Percentiles rank a stretch among this genome's conserved stretches.
Conservation (phyloP, 2,329 filamentous ascomycete genomes). For the Pestalotiopsis sp. region DNA sequence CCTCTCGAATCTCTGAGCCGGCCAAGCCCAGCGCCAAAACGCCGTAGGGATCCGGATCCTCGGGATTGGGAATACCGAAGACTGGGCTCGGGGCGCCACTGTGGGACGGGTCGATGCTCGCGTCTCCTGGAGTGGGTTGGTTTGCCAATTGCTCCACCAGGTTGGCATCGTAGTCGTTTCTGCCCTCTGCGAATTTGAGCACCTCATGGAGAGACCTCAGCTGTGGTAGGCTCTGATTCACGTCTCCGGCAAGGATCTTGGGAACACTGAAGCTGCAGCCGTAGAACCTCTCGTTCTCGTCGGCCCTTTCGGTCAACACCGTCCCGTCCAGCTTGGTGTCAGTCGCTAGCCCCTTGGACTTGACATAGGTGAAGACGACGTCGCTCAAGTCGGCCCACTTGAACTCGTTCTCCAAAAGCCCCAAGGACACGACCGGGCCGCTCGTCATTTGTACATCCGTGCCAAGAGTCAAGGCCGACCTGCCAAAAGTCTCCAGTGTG, state of each 20-base stretch:
- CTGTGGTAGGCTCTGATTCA: conserved; percentile 56
- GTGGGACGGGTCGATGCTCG: conserved; percentile 51
- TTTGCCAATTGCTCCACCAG: conserved; percentile 65
- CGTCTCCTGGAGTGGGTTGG: conserved; percentile 77
- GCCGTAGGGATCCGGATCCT: conserved; percentile 91
- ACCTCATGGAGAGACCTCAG: conserved; percentile 72
- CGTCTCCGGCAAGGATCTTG: conserved; percentile 59
- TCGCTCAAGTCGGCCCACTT: conserved; percentile 55
- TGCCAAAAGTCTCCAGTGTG: conserved; percentile 82
- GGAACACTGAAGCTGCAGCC: conserved; percentile 50
- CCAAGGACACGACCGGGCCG: conserved; percentile 69
- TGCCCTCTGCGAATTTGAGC: conserved; percentile 84
- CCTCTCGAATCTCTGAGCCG: conserved; percentile 86
- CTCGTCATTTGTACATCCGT: conserved; percentile 76
- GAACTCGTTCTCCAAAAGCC: conserved; percentile 52
- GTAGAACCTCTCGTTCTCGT: conserved; percentile 65
- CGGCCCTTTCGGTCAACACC: conserved; percentile 56
- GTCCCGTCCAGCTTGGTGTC: conserved; percentile 58
- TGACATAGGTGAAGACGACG: conserved; percentile 60
- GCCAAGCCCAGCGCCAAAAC: conserved; percentile 89
- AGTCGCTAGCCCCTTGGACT: conserved; percentile 57
- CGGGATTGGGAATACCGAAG: conserved; percentile 77
- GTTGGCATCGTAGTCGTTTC: conserved; percentile 70
- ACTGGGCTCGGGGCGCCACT: conserved; percentile 41
- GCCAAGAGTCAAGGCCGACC: conserved; percentile 76